phyloP scores from a whole-genome alignment of 306 rosid species.

The Ormosia semicastrata region DNA sequence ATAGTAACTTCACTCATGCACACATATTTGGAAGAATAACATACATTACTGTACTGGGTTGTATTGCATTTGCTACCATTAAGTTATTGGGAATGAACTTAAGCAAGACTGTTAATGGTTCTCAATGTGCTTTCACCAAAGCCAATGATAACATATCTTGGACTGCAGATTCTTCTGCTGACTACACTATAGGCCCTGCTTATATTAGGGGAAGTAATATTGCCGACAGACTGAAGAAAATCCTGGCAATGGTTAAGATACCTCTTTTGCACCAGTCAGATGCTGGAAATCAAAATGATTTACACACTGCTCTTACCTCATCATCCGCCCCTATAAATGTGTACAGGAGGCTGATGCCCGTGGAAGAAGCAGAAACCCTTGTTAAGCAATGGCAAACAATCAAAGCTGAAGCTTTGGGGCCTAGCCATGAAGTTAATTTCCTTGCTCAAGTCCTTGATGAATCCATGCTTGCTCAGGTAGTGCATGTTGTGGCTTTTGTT shows the following conservation, averaged over 20 bases:
- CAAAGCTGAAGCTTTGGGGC: slow-evolving; percentile 95
- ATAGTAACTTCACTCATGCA: slow-evolving; percentile 41
- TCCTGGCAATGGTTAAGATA: slow-evolving; percentile 46
- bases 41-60: slow-evolving; percentile 59
- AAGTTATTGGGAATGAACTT: slow-evolving; percentile 56
- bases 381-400: slow-evolving; percentile 88
- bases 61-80: slow-evolving; percentile 63
- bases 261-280: slow-evolving; percentile 42
- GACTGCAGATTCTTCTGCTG: slow-evolving; percentile 51
- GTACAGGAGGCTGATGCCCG: slow-evolving; percentile 60
- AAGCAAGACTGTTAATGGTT: slow-evolving; percentile 42
- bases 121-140: slow-evolving; percentile 42
- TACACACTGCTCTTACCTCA: slow-evolving; percentile 32
- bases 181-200: slow-evolving; percentile 51
- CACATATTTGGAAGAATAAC: slow-evolving; percentile 49
- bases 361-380: slow-evolving; percentile 90
- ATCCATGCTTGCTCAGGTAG: slow-evolving; percentile 94
- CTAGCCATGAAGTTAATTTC: slow-evolving; percentile 63
- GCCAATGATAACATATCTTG: slow-evolving; percentile 41
- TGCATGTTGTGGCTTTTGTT: slow-evolving; percentile 20
- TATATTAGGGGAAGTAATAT: slow-evolving; percentile 48
- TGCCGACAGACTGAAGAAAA: slow-evolving; percentile 49
- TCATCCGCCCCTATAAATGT: slow-evolving; percentile 42
- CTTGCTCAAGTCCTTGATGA: slow-evolving; percentile 82
- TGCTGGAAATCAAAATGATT: slow-evolving; percentile 37